phyloP scores from a whole-genome alignment of 2,329 filamentous ascomycete genomes.

The Penicillium sp. region DNA sequence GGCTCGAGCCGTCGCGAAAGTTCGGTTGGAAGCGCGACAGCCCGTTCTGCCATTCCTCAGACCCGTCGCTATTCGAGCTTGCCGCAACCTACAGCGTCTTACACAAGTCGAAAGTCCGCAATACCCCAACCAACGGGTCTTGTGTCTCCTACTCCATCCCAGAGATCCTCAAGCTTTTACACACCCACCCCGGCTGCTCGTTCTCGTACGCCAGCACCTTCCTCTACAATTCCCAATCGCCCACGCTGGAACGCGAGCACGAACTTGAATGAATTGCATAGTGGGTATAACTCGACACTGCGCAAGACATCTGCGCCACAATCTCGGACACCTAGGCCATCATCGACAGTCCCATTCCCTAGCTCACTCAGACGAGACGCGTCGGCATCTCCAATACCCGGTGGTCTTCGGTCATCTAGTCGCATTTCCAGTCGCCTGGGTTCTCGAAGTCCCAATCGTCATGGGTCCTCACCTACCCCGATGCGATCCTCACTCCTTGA shows the following conservation, averaged over 20 bases:
- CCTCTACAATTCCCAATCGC: conserved; percentile 52
- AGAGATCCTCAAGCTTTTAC: conserved; percentile 45
- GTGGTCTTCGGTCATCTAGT: conserved; percentile 32
- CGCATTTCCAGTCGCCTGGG: conserved; percentile 35
- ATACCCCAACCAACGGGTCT: conserved; percentile 35
- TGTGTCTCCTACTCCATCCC: conserved; percentile 37
- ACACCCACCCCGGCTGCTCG: conserved; percentile 52
- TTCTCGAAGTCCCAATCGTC: conserved; percentile 33
- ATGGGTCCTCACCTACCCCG: conserved; percentile 29
- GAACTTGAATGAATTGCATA: conserved; percentile 62
- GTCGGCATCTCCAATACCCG: conserved; percentile 41
- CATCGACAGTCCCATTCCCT: conserved; percentile 43
- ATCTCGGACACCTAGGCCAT: conserved; percentile 35
- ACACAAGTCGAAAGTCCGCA: conserved; percentile 38
- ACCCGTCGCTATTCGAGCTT: conserved; percentile 50
- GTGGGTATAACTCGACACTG: conserved; percentile 62
- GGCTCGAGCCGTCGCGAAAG: conserved; percentile 50
- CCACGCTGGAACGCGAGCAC: conserved; percentile 72
- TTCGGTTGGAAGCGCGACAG: conserved; percentile 42
- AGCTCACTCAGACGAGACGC: conserved; percentile 45
- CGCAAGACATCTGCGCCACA: conserved; percentile 34
- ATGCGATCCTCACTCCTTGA: conserved; percentile 34
- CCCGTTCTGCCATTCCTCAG: conserved; percentile 43
- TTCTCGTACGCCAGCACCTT: conserved; percentile 45
- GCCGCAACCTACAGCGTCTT: conserved; percentile 37